Evolutionary conservation across 805 yeast genomes (phyloP), one percentile per base, ranked within the genome.

Genomic region (Grigorovia transvaalensis): DNA sequence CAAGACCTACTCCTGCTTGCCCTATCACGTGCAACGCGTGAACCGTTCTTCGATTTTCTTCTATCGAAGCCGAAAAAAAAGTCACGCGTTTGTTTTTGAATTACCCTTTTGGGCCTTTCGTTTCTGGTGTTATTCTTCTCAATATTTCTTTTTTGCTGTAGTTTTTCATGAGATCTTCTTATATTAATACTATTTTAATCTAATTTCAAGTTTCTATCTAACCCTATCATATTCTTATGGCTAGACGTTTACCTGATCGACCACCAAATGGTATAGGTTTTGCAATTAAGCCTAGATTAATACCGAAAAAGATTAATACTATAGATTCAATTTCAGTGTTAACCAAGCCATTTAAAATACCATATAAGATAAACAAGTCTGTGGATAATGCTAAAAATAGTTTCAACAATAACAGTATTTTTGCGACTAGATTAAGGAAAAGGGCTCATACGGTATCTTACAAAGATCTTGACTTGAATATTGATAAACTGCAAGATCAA

Each of bases 331-430:
- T 74, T 1, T 70, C 65, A 7, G 70, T 77, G 20, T 69, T 85
- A n/a, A 68, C 81, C 1, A 79, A 74, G 59, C 95, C 95, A 0
- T 86, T 85, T 68, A 78, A 73, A 53, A 76, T 84, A 0, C 95
- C 95, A 0, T 77, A 82, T 52, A 68, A 63, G 54, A 55, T 53
- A 2, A 50, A 45, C 8, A 57, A 57, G 17, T 30, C 50, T 8
- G 27, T 42, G 20, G 9, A 47, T 3, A 35, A 15, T 2, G 18
- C 42, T n/a, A n/a, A n/a, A 6, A 33, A 44, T 18, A 49, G 23
- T 40, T 20, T 20, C 40, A 30, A 18, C 20, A 33, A 29, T 44
- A 29, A n/a, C 18, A 27, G 19, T 11, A 17, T 30, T 19, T 49
- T 27, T 33, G 56, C 52, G 5, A 53, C 65, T 49, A 45, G 49